Evolutionary conservation across 345 rosid species (phyloP).

Genomic region (Clausena lansium): DNA sequence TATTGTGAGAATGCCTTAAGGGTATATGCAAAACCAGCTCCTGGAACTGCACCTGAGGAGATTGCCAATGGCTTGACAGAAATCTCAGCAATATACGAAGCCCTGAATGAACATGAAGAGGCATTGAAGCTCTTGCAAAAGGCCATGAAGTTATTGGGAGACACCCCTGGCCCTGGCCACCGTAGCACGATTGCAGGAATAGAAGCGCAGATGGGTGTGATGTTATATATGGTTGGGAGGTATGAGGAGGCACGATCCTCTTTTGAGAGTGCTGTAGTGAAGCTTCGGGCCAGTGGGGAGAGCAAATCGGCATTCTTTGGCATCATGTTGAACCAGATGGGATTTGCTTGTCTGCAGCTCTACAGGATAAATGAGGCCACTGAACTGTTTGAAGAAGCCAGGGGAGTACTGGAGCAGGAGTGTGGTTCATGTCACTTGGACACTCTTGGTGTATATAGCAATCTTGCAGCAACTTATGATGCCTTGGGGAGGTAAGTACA

Average conservation of each 20-base stretch:
- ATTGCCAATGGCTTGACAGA: conserved; percentile 48
- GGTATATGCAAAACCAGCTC: conserved; percentile 46
- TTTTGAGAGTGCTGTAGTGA: conserved; percentile 40
- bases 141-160: conserved; percentile 46
- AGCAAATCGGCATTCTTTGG: conserved; percentile 48
- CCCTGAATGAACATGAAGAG: conserved; percentile 47
- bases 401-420: conserved; percentile 43
- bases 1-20: conserved; percentile 58
- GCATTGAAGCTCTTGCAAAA: conserved; percentile 49
- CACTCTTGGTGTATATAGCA: conserved; percentile 58
- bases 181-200: conserved; percentile 51
- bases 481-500: conserved; percentile 51
- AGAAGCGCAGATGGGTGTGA: conserved; percentile 63
- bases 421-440: conserved; percentile 51
- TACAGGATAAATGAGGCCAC: conserved; percentile 54
- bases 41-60: conserved; percentile 48
- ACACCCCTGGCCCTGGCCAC: conserved; percentile 51
- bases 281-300: conserved; percentile 51
- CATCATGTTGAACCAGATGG: conserved; percentile 57
- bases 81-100: conserved; percentile 47
- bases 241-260: conserved; percentile 42
- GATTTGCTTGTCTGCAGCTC: conserved; percentile 49
- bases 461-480: conserved; percentile 62
- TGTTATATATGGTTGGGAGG: conserved; percentile 51
- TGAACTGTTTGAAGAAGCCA: conserved; percentile 52